These are phyloP conservation scores for Bipolaris zeicola DNA, from an alignment of 2,329 filamentous ascomycete genomes.

Conservation along the genomic window DNA sequence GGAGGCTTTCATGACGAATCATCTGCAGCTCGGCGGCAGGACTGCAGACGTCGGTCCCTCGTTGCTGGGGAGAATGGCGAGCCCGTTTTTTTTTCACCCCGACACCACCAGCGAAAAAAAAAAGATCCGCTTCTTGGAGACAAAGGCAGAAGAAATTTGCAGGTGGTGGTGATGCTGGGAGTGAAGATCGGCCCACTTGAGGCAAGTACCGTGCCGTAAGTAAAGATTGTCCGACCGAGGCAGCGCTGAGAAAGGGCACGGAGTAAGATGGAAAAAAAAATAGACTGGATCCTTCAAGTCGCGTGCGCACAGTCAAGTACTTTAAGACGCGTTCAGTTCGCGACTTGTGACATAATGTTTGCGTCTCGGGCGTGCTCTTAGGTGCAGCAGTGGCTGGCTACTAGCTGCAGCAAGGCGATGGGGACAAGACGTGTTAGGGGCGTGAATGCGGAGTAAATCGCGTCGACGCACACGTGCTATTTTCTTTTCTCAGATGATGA, in stretches of 20 bases:
- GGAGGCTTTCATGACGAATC: conserved; percentile 24
- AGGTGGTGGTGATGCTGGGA: conserved; percentile 18
- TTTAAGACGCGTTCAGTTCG: conserved; percentile 40
- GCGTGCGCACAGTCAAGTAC: conserved; percentile 37
- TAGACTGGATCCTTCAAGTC: conserved; percentile 29
- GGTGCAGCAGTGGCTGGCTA: conserved; percentile 28
- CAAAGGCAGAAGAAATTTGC: conserved; percentile 35
- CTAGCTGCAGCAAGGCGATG: conserved; percentile 36
- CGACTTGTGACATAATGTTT: conserved; percentile 37
- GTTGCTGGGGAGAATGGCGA: conserved; percentile 22
- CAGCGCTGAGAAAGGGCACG: conserved; percentile 24
- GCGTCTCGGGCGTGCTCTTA: conserved; percentile 27
- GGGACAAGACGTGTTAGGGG: conserved; percentile 16
- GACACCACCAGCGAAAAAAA: conserved; percentile 2
- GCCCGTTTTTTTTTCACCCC: conserved; percentile 18
- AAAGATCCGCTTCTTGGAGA: conserved; percentile 25
- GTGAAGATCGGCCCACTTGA: conserved; percentile 25
- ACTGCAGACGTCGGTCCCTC: conserved; percentile 17
- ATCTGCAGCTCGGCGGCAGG: conserved; percentile 18
- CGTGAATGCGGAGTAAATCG: conserved; percentile 26
- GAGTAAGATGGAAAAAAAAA: conserved; percentile 30
- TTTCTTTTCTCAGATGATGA: conserved; percentile 23
- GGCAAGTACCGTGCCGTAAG: conserved; percentile 26
- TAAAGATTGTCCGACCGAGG: conserved; percentile 17
- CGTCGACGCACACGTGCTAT: conserved; percentile 29